phyloP scores from a whole-genome alignment of 768 basidiomycete species.

The Boletellus emodensis region DNA sequence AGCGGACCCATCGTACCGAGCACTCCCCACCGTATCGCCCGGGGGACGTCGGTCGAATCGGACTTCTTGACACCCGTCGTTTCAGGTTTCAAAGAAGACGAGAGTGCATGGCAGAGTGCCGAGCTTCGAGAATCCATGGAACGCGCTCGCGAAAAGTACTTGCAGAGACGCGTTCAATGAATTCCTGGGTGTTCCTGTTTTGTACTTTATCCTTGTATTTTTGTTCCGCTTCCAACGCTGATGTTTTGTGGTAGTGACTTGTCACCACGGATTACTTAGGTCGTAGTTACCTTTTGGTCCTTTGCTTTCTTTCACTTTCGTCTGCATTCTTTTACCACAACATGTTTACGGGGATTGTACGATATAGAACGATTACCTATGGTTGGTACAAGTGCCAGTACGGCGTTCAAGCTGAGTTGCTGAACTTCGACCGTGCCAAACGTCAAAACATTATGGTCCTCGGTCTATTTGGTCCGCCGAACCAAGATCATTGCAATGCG shows the following conservation, averaged over 20 bases:
- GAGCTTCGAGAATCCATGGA: slow-evolving; percentile 72
- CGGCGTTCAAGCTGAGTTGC: too few relatives aligned
- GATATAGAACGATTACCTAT: slow-evolving; percentile 1
- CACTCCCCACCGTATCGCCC: slow-evolving; percentile 14
- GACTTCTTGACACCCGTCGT: slow-evolving; percentile 20
- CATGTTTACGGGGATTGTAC: slow-evolving; percentile 7
- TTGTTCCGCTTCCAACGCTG: neutral
- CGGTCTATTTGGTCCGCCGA: too few relatives aligned
- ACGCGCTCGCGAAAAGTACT: slow-evolving; percentile 46
- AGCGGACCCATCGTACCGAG: slow-evolving; percentile 11
- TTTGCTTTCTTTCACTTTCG: neutral
- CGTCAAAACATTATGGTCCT: too few relatives aligned
- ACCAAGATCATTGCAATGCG: too few relatives aligned
- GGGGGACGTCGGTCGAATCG: slow-evolving; percentile 36
- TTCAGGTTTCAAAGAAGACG: slow-evolving; percentile 42
- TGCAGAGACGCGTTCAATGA: slow-evolving; percentile 19
- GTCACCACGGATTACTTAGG: slow-evolving; percentile 1
- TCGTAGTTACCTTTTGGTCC: too few relatives aligned
- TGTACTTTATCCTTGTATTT: neutral
- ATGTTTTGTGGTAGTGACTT: too few relatives aligned
- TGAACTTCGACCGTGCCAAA: too few relatives aligned
- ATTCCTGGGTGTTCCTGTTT: neutral
- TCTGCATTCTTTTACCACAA: neutral
- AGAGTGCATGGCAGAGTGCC: slow-evolving; percentile 53
- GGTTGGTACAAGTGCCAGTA: too few relatives aligned